phyloP scores from a whole-genome alignment of 768 basidiomycete genomes.

The Suillus cothurnatus region DNA sequence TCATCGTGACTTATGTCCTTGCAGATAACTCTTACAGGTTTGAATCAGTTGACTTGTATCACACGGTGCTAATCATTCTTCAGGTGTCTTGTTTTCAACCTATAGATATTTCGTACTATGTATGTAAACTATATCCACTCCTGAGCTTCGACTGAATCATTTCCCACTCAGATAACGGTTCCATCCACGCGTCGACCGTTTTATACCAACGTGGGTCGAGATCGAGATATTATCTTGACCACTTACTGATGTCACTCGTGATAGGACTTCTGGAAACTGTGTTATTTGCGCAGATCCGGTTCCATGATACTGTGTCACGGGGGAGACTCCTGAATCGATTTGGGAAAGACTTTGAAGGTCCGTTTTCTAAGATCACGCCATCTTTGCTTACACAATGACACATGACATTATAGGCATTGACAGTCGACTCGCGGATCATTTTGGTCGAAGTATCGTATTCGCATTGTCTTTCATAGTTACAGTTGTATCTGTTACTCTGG shows the following conservation, averaged over 20 bases:
- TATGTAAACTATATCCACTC: conserved; percentile 33
- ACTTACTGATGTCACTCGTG: conserved; percentile 16
- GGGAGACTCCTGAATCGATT: conserved; percentile 83
- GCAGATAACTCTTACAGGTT: conserved; percentile 38
- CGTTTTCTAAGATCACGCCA: not conserved
- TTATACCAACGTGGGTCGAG: conserved; percentile 63
- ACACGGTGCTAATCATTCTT: conserved; percentile 18
- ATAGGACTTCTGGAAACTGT: conserved; percentile 70
- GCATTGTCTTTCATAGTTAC: conserved; percentile 72
- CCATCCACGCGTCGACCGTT: conserved; percentile 77
- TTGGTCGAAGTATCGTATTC: conserved; percentile 76
- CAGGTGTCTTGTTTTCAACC: conserved; percentile 52
- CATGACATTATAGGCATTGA: conserved; percentile 61
- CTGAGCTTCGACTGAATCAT: conserved; percentile 11
- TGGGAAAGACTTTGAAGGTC: conserved; percentile 88
- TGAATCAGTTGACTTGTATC: not conserved
- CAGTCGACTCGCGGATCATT: conserved; percentile 81
- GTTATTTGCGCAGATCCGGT: conserved; percentile 85
- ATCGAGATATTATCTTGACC: not conserved
- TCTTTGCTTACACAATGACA: conserved; percentile 13
- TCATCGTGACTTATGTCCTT: conserved; percentile 25
- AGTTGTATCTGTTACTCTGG: conserved; percentile 69
- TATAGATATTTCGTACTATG: conserved; percentile 74
- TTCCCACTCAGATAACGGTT: conserved; percentile 57
- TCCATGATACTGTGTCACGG: conserved; percentile 90